These are phyloP conservation scores for Dispira simplex DNA, from an alignment of 192 early-diverging fungal species.

Conservation along the genomic window DNA sequence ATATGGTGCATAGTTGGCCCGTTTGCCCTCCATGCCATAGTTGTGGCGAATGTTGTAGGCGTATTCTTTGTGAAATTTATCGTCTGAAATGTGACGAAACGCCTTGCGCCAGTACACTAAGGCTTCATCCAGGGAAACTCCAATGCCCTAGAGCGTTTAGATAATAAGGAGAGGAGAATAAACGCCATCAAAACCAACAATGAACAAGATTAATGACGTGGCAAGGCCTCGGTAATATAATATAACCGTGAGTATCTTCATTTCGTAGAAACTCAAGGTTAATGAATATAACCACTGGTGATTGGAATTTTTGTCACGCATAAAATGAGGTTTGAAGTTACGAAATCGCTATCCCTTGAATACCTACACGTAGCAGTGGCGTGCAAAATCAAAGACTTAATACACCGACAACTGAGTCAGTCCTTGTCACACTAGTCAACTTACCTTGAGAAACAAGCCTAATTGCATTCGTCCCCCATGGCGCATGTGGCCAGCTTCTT, in stretches of 20 bases:
- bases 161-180: neutral
- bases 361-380: neutral
- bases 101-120: slow-evolving; percentile 81
- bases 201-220: no score
- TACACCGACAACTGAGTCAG: no score
- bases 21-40: slow-evolving; percentile 89
- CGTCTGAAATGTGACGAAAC: slow-evolving; percentile 65
- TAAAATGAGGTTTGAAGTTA: neutral
- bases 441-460: slow-evolving; percentile 81
- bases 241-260: no score
- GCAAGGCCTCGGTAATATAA: no score
- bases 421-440: neutral
- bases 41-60: slow-evolving; percentile 92
- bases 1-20: slow-evolving; percentile 61
- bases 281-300: no score
- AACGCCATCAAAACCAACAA: no score
- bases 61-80: slow-evolving; percentile 86
- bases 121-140: slow-evolving; percentile 76
- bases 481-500: slow-evolving; percentile 60
- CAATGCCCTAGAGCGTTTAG: slow-evolving; percentile 39
- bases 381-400: no score
- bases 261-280: no score
- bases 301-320: no score
- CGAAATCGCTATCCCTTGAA: neutral
- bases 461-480: slow-evolving; percentile 84